phyloP scores from a whole-genome alignment of 192 early-diverging fungal genomes.

The Tieghemiomyces parasiticus region DNA sequence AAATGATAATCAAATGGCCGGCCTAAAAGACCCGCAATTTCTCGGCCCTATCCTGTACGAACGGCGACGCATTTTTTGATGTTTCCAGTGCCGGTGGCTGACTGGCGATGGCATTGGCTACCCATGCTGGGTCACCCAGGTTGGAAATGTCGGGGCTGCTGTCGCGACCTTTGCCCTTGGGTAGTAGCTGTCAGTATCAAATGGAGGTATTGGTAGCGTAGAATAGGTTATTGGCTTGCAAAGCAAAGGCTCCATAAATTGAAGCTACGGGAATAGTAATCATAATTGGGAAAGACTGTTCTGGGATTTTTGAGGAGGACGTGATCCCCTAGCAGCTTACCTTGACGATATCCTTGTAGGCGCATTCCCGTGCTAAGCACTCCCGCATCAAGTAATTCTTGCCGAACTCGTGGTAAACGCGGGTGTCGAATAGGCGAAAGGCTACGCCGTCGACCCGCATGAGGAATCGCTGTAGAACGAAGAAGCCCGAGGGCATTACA shows the following conservation, averaged over 20 bases:
- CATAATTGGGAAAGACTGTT: not conserved
- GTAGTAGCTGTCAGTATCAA: not conserved
- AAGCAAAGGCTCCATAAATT: not conserved
- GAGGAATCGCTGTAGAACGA: slow-evolving; percentile 76
- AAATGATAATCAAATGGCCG: no score
- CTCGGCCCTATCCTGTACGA: no score
- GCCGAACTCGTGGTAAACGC: slow-evolving; percentile 81
- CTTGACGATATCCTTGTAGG: slow-evolving; percentile 33
- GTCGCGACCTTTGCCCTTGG: not conserved
- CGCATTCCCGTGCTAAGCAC: slow-evolving; percentile 48
- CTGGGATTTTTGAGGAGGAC: not conserved
- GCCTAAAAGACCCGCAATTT: no score
- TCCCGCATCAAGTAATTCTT: slow-evolving; percentile 45
- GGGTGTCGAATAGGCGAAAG: slow-evolving; percentile 79
- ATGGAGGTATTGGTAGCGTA: not conserved
- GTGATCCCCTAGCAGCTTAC: not conserved
- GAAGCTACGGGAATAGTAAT: not conserved
- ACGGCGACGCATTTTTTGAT: no score
- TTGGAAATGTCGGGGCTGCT: not conserved
- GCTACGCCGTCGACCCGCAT: slow-evolving; percentile 88
- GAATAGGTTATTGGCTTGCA: not conserved
- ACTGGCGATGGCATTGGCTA: not conserved
- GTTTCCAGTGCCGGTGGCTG: no score
- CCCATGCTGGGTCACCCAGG: not conserved
- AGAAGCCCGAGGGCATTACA: slow-evolving; percentile 87